Base-by-base conservation (phyloP, 1,284 basidiomycete species). In the Cryptococcus sp. region DNA sequence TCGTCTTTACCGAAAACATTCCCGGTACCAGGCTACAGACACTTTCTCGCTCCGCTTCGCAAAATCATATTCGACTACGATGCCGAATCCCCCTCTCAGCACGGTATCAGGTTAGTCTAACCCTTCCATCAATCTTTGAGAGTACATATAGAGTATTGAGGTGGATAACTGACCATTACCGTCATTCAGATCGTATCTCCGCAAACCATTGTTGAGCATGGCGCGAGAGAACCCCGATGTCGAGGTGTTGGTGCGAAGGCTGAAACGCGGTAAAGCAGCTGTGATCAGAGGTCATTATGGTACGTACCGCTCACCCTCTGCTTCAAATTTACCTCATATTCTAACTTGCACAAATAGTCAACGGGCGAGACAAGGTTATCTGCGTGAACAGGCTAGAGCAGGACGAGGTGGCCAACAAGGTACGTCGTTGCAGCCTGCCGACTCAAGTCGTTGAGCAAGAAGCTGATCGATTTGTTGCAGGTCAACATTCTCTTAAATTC, bases 341-440 rank as follows among this genome's bases (percentile, higher is more conserved):
- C 20, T 47, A 17, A 47, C 10, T 17, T 39, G 20, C 19, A 13
- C 17, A 40, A 48, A 11, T 60, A 81, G 80, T 76, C 52, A 80
- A 80, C 59, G 79, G 79, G 34, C 68, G 80, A 46, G 79, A 79
- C 59, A 81, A 81, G 64, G 79, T 80, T 54, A 79, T 81, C 55
- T 80, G 78, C 66, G 77, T 81, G 38, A 78, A 79, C 63, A 68
- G 66, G 39, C 59, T 81, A 52, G 73, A 76, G 41, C 66, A 70
- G 11, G 67, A 72, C 52, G 68, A 77, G 45, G 76, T 81, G 34
- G 65, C 59, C n/a, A 66, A 72, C 50, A 81, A 81, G 62, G 74
- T 78, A 19, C 55, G 69, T 40, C 25, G 1, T 22, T 46, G 38
- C 34, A 15, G 26, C 26, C 10, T 4, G 10, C 26, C 26, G 26